Evolutionary conservation across 306 rosid genomes (phyloP).

Genomic region (Sicyos baderoa): DNA sequence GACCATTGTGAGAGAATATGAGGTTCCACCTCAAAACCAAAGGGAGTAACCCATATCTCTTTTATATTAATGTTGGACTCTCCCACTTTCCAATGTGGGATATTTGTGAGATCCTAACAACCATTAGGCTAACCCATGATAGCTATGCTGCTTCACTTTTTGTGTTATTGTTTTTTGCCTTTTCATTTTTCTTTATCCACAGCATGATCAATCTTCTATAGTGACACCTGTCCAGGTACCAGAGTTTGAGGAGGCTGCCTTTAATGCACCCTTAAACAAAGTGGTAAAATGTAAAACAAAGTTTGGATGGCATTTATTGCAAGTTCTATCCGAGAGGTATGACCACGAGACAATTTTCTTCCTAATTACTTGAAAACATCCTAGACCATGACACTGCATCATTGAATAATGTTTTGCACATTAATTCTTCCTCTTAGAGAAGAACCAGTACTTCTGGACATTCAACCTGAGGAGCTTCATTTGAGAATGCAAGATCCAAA

Average conservation of each 20-base stretch:
- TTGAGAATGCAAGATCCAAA: slow-evolving; percentile 59
- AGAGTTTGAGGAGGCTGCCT: slow-evolving; percentile 95
- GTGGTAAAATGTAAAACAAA: slow-evolving; percentile 80
- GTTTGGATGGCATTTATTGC: slow-evolving; percentile 94
- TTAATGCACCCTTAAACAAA: slow-evolving; percentile 74
- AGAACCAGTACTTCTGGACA: slow-evolving; percentile 57
- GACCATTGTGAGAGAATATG: too few species aligned
- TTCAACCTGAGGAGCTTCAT: slow-evolving; percentile 65
- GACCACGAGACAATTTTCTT: slow-evolving; percentile 14
- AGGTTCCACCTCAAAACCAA: too few species aligned
- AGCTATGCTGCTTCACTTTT: too few species aligned
- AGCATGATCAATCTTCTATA: slow-evolving; percentile 22
- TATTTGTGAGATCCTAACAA: too few species aligned
- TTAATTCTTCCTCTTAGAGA: slow-evolving; percentile 44
- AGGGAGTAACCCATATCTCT: too few species aligned
- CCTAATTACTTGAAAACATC: slow-evolving; percentile 15
- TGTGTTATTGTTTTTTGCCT: too few species aligned
- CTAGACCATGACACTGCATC: slow-evolving; percentile 14
- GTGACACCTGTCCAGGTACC: slow-evolving; percentile 55
- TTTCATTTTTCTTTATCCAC: too few species aligned
- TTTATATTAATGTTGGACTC: too few species aligned
- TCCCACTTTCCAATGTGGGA: too few species aligned
- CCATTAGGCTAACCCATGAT: too few species aligned
- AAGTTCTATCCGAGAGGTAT: slow-evolving; percentile 80
- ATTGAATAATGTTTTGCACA: background rate